Conservation (phyloP, 1,284 basidiomycete species). For the Rhodotorula sp. region DNA sequence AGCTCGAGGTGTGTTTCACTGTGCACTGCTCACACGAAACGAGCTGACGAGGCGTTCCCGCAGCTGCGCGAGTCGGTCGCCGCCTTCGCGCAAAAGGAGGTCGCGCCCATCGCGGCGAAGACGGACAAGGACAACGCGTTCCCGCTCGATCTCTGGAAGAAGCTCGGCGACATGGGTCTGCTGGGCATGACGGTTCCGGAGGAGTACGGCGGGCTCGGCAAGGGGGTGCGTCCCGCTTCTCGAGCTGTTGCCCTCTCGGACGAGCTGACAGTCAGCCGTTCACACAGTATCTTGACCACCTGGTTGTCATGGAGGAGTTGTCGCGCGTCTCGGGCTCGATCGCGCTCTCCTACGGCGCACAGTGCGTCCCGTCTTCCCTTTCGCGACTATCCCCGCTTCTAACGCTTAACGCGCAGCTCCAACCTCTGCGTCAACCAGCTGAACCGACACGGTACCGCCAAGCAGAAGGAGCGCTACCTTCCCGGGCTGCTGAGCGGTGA, state of each 20-base stretch:
- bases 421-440: slow-evolving; percentile 75
- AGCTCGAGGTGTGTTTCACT: slow-evolving; percentile 66
- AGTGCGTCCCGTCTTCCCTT: slow-evolving; percentile 51
- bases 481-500: slow-evolving; percentile 76
- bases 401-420: slow-evolving; percentile 53
- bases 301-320: slow-evolving; percentile 82
- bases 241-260: too few relatives aligned
- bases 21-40: too few relatives aligned
- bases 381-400: neutral
- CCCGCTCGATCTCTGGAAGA: slow-evolving; percentile 74
- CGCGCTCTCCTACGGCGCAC: slow-evolving; percentile 89
- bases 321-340: slow-evolving; percentile 86
- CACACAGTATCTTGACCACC: slow-evolving; percentile 72
- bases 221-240: slow-evolving; percentile 15
- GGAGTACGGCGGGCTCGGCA: slow-evolving; percentile 65
- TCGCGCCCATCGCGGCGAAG: slow-evolving; percentile 77
- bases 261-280: neutral
- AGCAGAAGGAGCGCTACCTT: slow-evolving; percentile 84
- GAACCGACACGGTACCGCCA: slow-evolving; percentile 79
- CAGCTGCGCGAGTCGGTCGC: slow-evolving; percentile 77
- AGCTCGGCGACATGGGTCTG: slow-evolving; percentile 76
- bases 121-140: slow-evolving; percentile 62
- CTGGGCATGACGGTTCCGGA: slow-evolving; percentile 77
- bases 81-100: slow-evolving; percentile 74
- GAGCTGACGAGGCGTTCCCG: neutral